Base-by-base conservation (phyloP, 441 rosid genomes). In the Breynia disticha region DNA sequence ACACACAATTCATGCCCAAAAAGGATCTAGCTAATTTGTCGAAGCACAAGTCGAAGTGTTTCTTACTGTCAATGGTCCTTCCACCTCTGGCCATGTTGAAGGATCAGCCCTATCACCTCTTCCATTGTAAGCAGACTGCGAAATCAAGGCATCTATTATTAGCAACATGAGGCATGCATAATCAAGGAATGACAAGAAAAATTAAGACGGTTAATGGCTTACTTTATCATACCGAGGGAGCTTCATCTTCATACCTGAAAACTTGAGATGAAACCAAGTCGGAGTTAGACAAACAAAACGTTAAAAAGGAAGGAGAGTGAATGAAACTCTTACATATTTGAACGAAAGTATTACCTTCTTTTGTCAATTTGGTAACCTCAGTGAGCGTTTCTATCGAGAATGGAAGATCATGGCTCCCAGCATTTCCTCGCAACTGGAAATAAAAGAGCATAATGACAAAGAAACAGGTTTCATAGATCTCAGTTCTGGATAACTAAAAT, bases 391-490 rank as follows among this genome's bases (percentile, higher is more conserved):
- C 86, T 6, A 81, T 67, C 16, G 98, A 78, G 49, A 93, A 71
- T 47, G 70, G 76, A 71, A 93, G 97, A 80, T 93, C 98, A 77
- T 93, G 98, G 73, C 88, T 93, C 63, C 98, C 98, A 62, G 97
- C 86, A 71, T 93, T 93, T 66, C 98, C 95, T 17, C 98, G 95
- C 37, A 74, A 71, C 98, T 93, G 72, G 18, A 64, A 65, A 50
- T 24, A 21, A 56, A 4, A 51, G 46, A 39, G 48, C 24, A 46
- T 7, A 16, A 46, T 21, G 16, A 47, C 17, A 49, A 57, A 53
- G 15, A 57, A 60, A 51, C 13, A 39, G 46, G 46, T 20, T 43
- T 19, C 35, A 28, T 38, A 41, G 9, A 41, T 13, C n/a, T 42
- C n/a, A 48, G 47, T 48, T 56, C 38, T 57, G 48, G 13, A 3